Percentiles rank a stretch among this genome's conserved stretches.
Conservation (phyloP, 108 stramenopile genomes). For the Tribonema minus region DNA sequence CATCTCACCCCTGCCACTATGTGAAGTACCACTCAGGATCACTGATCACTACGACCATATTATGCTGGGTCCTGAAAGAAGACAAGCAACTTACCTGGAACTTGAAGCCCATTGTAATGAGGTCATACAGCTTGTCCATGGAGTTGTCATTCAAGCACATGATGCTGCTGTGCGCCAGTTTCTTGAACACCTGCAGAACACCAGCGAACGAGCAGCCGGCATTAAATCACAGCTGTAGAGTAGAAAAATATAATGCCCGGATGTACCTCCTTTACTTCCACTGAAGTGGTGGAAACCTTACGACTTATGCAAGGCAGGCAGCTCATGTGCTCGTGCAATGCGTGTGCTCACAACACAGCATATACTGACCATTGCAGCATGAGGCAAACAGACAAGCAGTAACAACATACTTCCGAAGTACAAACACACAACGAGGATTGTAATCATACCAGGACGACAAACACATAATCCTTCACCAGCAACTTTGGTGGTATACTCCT, state of each 20-base stretch:
- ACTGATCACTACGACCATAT: too few relatives aligned
- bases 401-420: background rate
- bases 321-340: too few relatives aligned
- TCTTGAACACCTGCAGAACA: constrained; percentile 24
- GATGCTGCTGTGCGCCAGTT: constrained; percentile 63
- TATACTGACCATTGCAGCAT: background rate
- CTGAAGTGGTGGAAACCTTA: background rate
- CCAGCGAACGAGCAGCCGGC: background rate
- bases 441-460: too few relatives aligned
- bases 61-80: too few relatives aligned
- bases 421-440: too few relatives aligned
- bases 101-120: constrained; percentile 67
- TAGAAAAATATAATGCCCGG: background rate
- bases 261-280: background rate
- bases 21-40: too few relatives aligned
- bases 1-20: too few relatives aligned
- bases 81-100: constrained; percentile 60
- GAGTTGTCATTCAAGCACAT: constrained; percentile 61
- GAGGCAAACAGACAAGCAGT: background rate
- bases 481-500: too few relatives aligned
- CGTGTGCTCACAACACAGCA: too few relatives aligned
- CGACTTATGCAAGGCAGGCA: background rate
- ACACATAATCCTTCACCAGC: too few relatives aligned
- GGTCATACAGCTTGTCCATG: constrained; percentile 66
- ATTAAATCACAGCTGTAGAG: background rate